A percentile compares a stretch with the other conserved stretches of the same genome.
Evolutionary conservation across 192 early-diverging fungal genomes (phyloP).

Genomic region (Gryganskiella cystojenkinii): DNA sequence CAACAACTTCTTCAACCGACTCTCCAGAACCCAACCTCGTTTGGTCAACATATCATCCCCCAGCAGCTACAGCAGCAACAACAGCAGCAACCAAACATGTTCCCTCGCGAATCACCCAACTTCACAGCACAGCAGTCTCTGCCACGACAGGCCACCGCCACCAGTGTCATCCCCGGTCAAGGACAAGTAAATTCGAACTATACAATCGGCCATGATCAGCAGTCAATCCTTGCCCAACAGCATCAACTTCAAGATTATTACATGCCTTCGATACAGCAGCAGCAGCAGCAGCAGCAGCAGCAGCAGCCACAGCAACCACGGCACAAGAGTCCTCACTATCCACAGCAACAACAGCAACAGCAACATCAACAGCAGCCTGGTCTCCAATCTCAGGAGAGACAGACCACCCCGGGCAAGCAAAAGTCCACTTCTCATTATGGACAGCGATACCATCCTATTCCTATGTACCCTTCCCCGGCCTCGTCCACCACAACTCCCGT

Average conservation of each 20-base stretch:
- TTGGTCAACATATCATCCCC: neutral
- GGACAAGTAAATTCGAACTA: too few relatives aligned
- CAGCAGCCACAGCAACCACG: neutral
- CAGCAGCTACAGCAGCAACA: slow-evolving; percentile 8
- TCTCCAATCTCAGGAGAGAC: slow-evolving; percentile 11
- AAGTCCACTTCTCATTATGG: slow-evolving; percentile 37
- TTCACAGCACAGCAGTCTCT: too few relatives aligned
- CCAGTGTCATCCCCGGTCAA: too few relatives aligned
- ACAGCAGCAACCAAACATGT: slow-evolving; percentile 2
- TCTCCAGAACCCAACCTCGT: neutral
- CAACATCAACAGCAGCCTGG: slow-evolving; percentile 22
- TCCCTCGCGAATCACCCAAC: too few relatives aligned
- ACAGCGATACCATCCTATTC: slow-evolving; percentile 41
- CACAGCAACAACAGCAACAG: slow-evolving; percentile 13
- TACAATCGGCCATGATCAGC: too few relatives aligned
- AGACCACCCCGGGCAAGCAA: slow-evolving; percentile 30
- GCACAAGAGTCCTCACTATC: slow-evolving; percentile 1
- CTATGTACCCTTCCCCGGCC: slow-evolving; percentile 43
- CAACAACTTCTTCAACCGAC: slow-evolving; percentile 3
- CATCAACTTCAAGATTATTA: neutral
- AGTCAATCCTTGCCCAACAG: too few relatives aligned
- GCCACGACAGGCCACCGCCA: too few relatives aligned
- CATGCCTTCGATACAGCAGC: slow-evolving; percentile 2
- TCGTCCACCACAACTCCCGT: slow-evolving; percentile 36
- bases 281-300: slow-evolving; percentile 6